Percentiles rank a stretch among this genome's conserved stretches.
Evolutionary conservation across 495 filamentous ascomycete genomes (phyloP).

Genomic region (Aspergillus indologenus): DNA sequence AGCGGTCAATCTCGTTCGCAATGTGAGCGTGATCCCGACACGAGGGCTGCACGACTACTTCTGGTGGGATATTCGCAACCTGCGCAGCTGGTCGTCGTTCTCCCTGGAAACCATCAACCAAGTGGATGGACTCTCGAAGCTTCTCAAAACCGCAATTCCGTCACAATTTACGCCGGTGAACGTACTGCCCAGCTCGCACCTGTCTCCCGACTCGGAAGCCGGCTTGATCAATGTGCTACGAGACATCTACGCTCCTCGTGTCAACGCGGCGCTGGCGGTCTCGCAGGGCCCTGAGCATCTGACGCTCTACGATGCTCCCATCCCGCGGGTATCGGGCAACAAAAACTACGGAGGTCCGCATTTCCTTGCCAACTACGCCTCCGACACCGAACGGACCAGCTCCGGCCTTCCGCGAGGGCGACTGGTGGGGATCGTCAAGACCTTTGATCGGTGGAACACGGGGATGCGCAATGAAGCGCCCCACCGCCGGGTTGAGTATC

Average conservation of each 20-base stretch:
- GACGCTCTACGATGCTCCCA: conserved; percentile 54
- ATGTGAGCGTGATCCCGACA: conserved; percentile 65
- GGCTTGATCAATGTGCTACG: conserved; percentile 67
- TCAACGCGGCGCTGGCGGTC: conserved; percentile 72
- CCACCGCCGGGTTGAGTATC: conserved; percentile 77
- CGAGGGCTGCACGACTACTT: conserved; percentile 75
- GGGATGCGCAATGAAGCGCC: conserved; percentile 83
- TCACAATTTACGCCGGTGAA: conserved; percentile 61
- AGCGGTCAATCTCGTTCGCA: conserved; percentile 75
- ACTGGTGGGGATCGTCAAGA: conserved; percentile 83
- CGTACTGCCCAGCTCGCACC: conserved; percentile 43
- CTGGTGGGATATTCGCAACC: conserved; percentile 92
- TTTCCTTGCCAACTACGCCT: conserved; percentile 67
- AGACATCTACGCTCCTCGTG: conserved; percentile 68
- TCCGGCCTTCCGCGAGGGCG: conserved; percentile 71
- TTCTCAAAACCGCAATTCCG: conserved; percentile 70
- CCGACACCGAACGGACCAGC: conserved; percentile 68
- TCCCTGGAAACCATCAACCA: conserved; percentile 65
- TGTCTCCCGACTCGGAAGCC: conserved; percentile 70
- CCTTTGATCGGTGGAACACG: conserved; percentile 89
- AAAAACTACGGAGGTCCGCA: conserved; percentile 54
- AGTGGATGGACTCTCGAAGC: conserved; percentile 66
- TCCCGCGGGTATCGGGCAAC: conserved; percentile 49
- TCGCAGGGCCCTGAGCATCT: conserved; percentile 61
- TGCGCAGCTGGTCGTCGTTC: conserved; percentile 79